Conservation (phyloP, 768 basidiomycete species). For the Amanita molliuscula region DNA sequence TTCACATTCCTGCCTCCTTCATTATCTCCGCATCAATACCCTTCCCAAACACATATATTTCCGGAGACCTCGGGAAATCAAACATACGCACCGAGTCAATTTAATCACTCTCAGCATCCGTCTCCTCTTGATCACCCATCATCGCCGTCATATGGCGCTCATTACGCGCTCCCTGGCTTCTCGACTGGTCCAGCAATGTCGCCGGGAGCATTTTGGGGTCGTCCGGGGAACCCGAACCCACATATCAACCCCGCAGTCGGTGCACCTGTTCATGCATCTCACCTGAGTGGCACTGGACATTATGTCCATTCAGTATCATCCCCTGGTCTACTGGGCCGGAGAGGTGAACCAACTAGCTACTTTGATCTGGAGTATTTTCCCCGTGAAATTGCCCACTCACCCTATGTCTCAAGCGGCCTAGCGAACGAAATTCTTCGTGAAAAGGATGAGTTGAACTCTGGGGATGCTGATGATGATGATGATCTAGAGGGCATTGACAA, state of each 20-base stretch:
- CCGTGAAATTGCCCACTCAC: neutral
- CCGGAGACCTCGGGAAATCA: neutral
- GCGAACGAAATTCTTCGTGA: constrained; percentile 6
- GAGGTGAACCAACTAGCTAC: constrained; percentile 5
- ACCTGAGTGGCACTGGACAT: neutral
- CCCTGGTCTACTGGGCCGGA: neutral
- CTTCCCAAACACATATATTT: constrained; percentile 7
- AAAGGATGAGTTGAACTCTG: neutral
- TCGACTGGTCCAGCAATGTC: constrained; percentile 67
- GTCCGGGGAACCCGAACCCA: constrained; percentile 33
- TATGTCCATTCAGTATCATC: neutral
- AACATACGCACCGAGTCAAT: neutral
- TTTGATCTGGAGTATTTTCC: constrained; percentile 8
- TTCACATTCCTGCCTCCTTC: constrained; percentile 73
- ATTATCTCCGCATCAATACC: constrained; percentile 10
- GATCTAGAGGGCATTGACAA: neutral
- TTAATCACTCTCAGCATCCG: constrained; percentile 4
- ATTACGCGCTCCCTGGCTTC: constrained; percentile 28
- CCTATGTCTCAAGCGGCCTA: constrained; percentile 6
- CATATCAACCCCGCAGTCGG: constrained; percentile 37
- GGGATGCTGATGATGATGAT: neutral
- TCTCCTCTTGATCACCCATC: constrained; percentile 9
- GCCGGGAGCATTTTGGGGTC: constrained; percentile 69
- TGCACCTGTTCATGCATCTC: constrained; percentile 27
- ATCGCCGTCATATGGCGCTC: constrained; percentile 3